Base-by-base conservation (phyloP, 768 basidiomycete species). In the Porpolomopsis calyptriformis region DNA sequence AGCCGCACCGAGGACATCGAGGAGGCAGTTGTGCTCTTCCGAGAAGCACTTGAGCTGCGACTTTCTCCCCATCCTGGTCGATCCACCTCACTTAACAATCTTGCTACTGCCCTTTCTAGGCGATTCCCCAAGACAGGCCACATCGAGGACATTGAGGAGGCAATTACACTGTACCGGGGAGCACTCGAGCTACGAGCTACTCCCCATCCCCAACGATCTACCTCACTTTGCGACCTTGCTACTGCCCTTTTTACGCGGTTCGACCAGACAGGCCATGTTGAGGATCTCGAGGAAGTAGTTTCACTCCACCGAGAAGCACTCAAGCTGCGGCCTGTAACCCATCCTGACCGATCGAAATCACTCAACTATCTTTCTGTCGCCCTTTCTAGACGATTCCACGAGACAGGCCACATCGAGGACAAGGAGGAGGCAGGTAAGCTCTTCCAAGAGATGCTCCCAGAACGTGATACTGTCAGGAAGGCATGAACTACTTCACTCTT, bases 141-240 rank as follows among this genome's bases (percentile, higher is more conserved):
- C 19, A 10, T 2, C 4, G 33, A 51, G 4, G 61, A 62, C 35
- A n/a, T 60, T 5, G 47, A 64, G 0, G 61, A 54, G 19, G 52
- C 61, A 4, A 57, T 64, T n/a, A 49, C 54, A 2, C 11, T 41
- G 14, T 49, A 40, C 49, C 56, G 53, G 11, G 26, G 49, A 11
- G 52, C 59, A 11, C 46, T 38, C 18, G 31, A 4, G 18, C 29
- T 37, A 18, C 34, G 19, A 9, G n/a, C 44, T 25, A n/a, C 34
- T 19, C 44, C 20, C n/a, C 33, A 45, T 45, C 44, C 44, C 12
- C 16, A 45, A 20, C 44, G 44, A 39, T 18, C 44, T 14, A 22
- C 14, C 19, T 6, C 34, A 20, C 33, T 45, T 22, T 19, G 20
- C 26, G 23, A n/a, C 23, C 33, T 45, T 37, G 44, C 33, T 16